phyloP scores from a whole-genome alignment of 2,329 filamentous ascomycete genomes.

The Samsoniella hepiali region DNA sequence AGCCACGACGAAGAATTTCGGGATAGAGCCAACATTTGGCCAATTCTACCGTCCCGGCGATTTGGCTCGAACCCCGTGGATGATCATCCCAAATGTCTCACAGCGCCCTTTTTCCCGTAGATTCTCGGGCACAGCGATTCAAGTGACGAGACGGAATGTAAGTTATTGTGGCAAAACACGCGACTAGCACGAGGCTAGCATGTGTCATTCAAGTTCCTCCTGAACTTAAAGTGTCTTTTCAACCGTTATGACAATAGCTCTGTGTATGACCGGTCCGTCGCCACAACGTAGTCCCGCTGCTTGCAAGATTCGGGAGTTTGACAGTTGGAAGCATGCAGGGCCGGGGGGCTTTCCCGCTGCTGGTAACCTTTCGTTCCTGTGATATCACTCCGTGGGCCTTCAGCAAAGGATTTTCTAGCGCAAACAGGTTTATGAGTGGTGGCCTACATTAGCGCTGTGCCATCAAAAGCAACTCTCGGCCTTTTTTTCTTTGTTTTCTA shows the following conservation, averaged over 20 bases:
- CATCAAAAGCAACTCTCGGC: not conserved
- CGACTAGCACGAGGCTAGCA: not conserved
- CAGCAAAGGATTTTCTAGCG: not conserved
- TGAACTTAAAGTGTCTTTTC: not conserved
- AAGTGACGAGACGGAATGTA: not conserved
- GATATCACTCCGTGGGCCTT: not conserved
- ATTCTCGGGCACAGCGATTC: not conserved
- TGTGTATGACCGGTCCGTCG: not conserved
- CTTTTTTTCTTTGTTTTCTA: not conserved
- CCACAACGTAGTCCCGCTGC: too few species aligned
- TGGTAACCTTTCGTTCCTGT: too few species aligned
- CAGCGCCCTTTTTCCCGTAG: not conserved
- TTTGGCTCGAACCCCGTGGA: not conserved
- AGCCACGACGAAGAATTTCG: not conserved
- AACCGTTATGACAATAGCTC: not conserved
- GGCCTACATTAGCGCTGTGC: not conserved
- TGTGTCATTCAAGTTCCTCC: not conserved
- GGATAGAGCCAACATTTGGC: not conserved
- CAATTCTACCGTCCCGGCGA: not conserved
- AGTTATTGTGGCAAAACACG: not conserved
- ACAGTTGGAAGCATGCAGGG: too few species aligned
- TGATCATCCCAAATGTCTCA: not conserved
- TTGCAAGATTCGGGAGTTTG: too few species aligned
- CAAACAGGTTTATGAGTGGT: not conserved
- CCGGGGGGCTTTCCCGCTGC: too few species aligned